These are phyloP conservation scores for Sabuloglossum arenarium DNA, from an alignment of 495 filamentous ascomycete genomes.

Conservation along the genomic window DNA sequence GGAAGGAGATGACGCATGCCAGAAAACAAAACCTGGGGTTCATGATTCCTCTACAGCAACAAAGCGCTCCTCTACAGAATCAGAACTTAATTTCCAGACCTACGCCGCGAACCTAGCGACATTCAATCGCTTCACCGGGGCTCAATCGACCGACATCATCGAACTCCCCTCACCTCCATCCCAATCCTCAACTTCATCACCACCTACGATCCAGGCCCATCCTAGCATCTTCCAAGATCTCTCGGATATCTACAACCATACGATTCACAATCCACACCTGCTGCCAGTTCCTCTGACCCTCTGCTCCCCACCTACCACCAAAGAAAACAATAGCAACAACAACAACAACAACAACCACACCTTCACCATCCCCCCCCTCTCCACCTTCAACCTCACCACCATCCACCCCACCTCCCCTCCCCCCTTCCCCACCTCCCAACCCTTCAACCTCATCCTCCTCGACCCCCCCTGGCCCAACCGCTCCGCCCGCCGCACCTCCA, in stretches of 20 bases:
- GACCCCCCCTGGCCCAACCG: conserved; percentile 91
- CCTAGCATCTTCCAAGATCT: not conserved
- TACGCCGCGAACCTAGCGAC: conserved; percentile 3
- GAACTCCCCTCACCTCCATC: too few relatives aligned
- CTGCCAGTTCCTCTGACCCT: not conserved
- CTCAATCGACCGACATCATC: not conserved
- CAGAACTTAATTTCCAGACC: not conserved
- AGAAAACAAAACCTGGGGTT: too few relatives aligned
- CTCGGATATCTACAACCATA: not conserved
- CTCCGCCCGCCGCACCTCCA: conserved; percentile 50
- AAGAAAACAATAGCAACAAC: conserved; percentile 7
- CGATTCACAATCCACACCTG: not conserved
- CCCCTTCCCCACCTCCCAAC: conserved; percentile 5
- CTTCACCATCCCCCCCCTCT: not conserved
- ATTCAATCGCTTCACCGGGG: conserved; percentile 1
- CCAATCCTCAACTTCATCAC: too few relatives aligned
- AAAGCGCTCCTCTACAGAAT: too few relatives aligned
- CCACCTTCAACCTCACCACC: not conserved
- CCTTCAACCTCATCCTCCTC: conserved; percentile 45
- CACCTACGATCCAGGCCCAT: not conserved
- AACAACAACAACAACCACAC: not conserved
- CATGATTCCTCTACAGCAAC: too few relatives aligned
- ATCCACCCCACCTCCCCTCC: conserved; percentile 8
- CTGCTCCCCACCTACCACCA: not conserved
- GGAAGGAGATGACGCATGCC: too few relatives aligned